Base-by-base conservation (phyloP, 306 rosid species). In the Vigna trinervia region DNA sequence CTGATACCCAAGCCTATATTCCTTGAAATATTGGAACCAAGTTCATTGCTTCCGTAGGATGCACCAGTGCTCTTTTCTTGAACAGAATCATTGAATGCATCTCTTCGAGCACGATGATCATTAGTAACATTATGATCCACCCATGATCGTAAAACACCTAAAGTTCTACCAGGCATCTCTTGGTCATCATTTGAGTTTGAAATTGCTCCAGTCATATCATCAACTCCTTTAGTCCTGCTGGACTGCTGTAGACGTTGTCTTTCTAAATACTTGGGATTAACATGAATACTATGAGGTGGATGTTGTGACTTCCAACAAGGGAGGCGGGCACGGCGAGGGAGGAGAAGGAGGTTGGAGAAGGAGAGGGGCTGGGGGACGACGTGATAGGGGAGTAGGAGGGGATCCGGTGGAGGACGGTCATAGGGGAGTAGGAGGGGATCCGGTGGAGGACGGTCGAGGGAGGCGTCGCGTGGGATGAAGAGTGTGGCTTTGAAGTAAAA, bases 241-340 rank as follows among this genome's bases (percentile, higher is more conserved):
- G 93, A 87, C 87, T 89, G 97, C 89, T 91, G 96, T 81, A 94
- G 90, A 47, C 91, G 91, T 80, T 93, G 98, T 71, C 91, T 89
- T 82, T 94, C 98, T 73, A 94, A 82, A 85, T 91, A 94, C 83
- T 92, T 91, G 79, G 98, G 98, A 85, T 94, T 91, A 65, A 94
- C 97, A 78, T 94, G 98, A 81, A 94, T 91, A 76, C 97, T 88
- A 65, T 91, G 97, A 20, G 91, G 86, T 2, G 88, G 97, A 19
- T 89, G 89, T 67, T 84, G 93, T 30, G 98, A 76, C 87, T 84
- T 17, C 19, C 19, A 17, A 17, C 19, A 17, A 17, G 19, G 19
- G 19, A 17, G 19, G 19, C 19, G 19, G 19, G 19, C 19, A 17
- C 19, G 19, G 19, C 19, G 19, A 17, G 19, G 19, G 19, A 17